A percentile compares a stretch with the other conserved stretches of the same genome.
Evolutionary conservation across 2,329 filamentous ascomycete species (phyloP).

Genomic region (Purpureocillium takamizusanense): DNA sequence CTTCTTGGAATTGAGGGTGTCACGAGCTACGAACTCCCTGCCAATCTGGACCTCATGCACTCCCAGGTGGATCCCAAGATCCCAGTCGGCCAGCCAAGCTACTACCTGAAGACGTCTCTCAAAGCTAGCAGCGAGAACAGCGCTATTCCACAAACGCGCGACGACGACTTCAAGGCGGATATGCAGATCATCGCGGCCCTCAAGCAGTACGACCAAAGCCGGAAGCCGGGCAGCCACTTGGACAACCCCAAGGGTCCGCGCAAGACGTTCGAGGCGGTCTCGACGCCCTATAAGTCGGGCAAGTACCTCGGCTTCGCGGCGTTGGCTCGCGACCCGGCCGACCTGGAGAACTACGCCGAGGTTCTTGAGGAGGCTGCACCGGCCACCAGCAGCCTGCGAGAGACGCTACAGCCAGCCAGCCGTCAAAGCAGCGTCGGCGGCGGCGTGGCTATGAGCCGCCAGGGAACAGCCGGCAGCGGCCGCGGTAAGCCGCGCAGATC

Average conservation of each 20-base stretch:
- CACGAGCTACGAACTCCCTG: conserved; percentile 48
- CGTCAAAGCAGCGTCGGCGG: conserved; percentile 44
- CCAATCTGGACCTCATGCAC: conserved; percentile 48
- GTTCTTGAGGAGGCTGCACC: conserved; percentile 34
- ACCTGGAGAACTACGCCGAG: conserved; percentile 40
- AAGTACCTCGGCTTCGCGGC: conserved; percentile 39
- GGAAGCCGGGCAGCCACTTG: conserved; percentile 48
- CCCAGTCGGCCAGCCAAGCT: conserved; percentile 46
- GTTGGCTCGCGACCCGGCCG: conserved; percentile 32
- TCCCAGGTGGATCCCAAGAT: conserved; percentile 47
- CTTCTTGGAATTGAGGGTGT: conserved; percentile 52
- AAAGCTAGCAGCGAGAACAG: conserved; percentile 13
- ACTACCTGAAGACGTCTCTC: conserved; percentile 50
- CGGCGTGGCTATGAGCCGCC: conserved; percentile 47
- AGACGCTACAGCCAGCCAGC: conserved; percentile 36
- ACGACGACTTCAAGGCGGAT: conserved; percentile 45
- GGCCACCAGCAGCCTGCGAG: conserved; percentile 28
- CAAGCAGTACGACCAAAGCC: conserved; percentile 43
- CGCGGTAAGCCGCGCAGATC: conserved; percentile 32
- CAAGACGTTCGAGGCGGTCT: conserved; percentile 45
- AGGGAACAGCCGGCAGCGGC: conserved; percentile 39
- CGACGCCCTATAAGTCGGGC: conserved; percentile 35
- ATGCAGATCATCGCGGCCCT: conserved; percentile 49
- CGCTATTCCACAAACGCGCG: conserved; percentile 27
- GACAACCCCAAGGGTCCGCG: conserved; percentile 43